Evolutionary conservation across 768 basidiomycete species (phyloP).

Genomic region (Cystobasidium tubakii): DNA sequence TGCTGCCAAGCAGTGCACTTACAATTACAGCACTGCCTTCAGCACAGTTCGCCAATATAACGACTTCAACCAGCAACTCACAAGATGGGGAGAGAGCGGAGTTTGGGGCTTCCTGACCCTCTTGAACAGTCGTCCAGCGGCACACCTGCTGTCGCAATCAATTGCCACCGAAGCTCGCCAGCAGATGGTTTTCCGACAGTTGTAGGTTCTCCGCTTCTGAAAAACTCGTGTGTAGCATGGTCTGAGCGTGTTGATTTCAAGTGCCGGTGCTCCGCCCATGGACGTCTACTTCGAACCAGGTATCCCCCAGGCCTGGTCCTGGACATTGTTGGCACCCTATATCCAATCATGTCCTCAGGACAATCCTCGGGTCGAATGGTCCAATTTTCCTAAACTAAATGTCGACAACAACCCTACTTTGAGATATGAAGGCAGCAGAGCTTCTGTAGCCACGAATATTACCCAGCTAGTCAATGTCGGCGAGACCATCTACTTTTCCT

Average conservation of each 20-base stretch:
- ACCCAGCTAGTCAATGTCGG: constrained; percentile 56
- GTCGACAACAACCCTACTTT: constrained; percentile 53
- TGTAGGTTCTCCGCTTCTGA: no score
- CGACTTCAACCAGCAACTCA: constrained; percentile 59
- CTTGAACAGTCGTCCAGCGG: constrained; percentile 58
- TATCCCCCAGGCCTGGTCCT: constrained; percentile 60
- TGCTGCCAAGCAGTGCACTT: constrained; percentile 58
- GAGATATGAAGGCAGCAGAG: constrained; percentile 47
- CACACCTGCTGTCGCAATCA: constrained; percentile 56
- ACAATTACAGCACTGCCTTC: constrained; percentile 55
- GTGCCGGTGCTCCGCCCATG: constrained; percentile 32
- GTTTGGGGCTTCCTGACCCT: constrained; percentile 64
- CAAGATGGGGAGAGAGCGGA: constrained; percentile 47
- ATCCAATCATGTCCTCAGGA: constrained; percentile 56
- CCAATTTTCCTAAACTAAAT: constrained; percentile 58
- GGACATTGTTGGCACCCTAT: constrained; percentile 60
- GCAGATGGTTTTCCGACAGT: constrained; percentile 63
- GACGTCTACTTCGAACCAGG: constrained; percentile 56
- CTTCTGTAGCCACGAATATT: constrained; percentile 59
- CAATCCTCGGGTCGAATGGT: constrained; percentile 57
- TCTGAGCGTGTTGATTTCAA: no score
- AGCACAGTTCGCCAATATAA: constrained; percentile 58
- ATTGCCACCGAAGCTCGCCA: constrained; percentile 63
- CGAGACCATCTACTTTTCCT: constrained; percentile 54
- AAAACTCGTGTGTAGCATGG: no score